Evolutionary conservation across 192 early-diverging fungal genomes (phyloP), one percentile per base, ranked within the genome.

Genomic region (Pilaira anomala): DNA sequence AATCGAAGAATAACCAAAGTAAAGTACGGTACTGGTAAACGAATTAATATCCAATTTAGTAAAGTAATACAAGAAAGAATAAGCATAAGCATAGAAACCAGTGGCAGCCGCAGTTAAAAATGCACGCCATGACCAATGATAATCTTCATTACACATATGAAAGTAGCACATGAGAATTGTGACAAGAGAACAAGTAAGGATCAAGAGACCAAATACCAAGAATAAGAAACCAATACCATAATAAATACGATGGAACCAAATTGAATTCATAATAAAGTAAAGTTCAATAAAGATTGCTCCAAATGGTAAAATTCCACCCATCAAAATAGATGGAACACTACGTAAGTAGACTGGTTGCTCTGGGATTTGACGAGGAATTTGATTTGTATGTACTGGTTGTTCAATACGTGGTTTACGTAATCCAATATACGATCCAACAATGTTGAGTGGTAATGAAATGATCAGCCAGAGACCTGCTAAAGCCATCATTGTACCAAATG

Each of bases 201-300:
- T 75, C 60, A 97, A 78, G 48, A 97, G 87, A 24, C 87, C 67
- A 75, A 94, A 94, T 5, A 95, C 92, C 53, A 94, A 65, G 79
- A 95, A 85, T 67, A 94, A 72, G 79, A 97, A 94, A 0, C 95
- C 93, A 84, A 93, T 94, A 58, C 95, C 87, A 68, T 95, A 95
- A 78, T 95, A 98, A 22, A 93, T 86, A 68, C 88, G 87, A 81
- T 91, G 88, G 81, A 87, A 88, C 93, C 93, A 96, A 48, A 97
- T 93, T 46, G 87, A 90, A 76, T 91, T 90, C 81, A 97, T 91
- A 60, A 98, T 91, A 76, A 94, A 98, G 78, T 96, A 96, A 48
- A 97, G 80, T 82, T 98, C 96, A 65, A 97, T 93, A 65, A 97
- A 98, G 52, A 97, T 91, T 21, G 93, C 87, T 3, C 86, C 91